These are phyloP conservation scores for Avicennia marina DNA, from an alignment of 257 asterid species.

Conservation along the genomic window DNA sequence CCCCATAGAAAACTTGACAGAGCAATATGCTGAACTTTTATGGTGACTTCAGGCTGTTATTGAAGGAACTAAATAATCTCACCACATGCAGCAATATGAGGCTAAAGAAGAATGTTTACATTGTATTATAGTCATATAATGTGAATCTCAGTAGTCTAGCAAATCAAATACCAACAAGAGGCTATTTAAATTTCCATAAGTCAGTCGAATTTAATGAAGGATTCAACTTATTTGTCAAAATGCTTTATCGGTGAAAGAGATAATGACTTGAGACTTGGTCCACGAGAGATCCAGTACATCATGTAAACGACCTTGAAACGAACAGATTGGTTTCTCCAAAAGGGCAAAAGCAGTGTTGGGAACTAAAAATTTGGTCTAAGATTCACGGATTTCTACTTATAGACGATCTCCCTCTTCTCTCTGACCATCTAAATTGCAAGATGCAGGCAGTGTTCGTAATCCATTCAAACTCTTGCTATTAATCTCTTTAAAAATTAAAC, in stretches of 20 bases:
- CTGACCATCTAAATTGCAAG: constrained; percentile 70
- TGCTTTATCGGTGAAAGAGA: constrained; percentile 2
- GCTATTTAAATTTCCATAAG: neutral
- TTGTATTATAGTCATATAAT: neutral
- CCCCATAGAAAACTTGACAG: no score
- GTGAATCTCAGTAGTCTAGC: constrained; percentile 1
- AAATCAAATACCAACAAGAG: constrained; percentile 1
- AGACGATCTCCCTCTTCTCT: constrained; percentile 81
- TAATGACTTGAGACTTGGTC: constrained; percentile 93
- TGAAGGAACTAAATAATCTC: neutral
- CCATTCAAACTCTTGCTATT: no score
- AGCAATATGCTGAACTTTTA: neutral
- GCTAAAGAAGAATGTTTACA: neutral
- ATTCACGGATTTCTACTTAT: constrained; percentile 69
- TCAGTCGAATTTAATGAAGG: neutral
- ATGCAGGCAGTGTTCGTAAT: no score
- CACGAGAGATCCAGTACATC: constrained; percentile 94
- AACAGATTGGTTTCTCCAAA: constrained; percentile 74
- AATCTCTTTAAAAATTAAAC: no score
- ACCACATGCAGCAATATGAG: neutral
- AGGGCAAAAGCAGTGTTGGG: constrained; percentile 81
- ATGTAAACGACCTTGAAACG: constrained; percentile 80
- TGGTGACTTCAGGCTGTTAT: constrained; percentile 1
- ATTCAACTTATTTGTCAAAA: constrained; percentile 9
- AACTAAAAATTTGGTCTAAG: constrained; percentile 75